Evolutionary conservation across 495 filamentous ascomycete species (phyloP).

Genomic region (Hypoxylon rickii): DNA sequence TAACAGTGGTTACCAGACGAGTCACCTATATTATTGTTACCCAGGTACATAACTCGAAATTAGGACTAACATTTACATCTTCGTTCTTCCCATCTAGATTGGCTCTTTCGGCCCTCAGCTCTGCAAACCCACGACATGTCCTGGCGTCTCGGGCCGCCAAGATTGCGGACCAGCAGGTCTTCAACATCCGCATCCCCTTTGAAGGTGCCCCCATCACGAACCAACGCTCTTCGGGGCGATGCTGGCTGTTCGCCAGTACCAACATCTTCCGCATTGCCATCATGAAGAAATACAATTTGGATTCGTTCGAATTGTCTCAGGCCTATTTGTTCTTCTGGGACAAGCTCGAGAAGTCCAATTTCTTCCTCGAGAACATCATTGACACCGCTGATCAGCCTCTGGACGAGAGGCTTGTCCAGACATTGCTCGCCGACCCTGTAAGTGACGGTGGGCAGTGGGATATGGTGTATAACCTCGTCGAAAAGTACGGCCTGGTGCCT

Average conservation of each 20-base stretch:
- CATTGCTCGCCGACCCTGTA: conserved; percentile 66
- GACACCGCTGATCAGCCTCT: conserved; percentile 70
- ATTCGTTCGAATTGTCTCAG: conserved; percentile 80
- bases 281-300: conserved; percentile 77
- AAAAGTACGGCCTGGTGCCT: conserved; percentile 84
- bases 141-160: conserved; percentile 61
- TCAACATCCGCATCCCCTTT: conserved; percentile 79
- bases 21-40: too few species aligned
- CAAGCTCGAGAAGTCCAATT: conserved; percentile 91
- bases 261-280: conserved; percentile 86
- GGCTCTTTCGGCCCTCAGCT: conserved; percentile 68
- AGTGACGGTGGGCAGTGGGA: conserved; percentile 90
- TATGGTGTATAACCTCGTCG: conserved; percentile 84
- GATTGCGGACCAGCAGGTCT: conserved; percentile 72
- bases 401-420: conserved; percentile 70
- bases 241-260: conserved; percentile 87
- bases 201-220: conserved; percentile 86
- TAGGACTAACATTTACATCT: conserved; percentile 2
- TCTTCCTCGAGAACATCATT: conserved; percentile 80
- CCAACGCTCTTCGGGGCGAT: conserved; percentile 76
- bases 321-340: conserved; percentile 94
- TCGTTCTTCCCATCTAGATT: conserved; percentile 45
- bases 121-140: conserved; percentile 57
- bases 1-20: too few species aligned
- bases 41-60: too few species aligned